Evolutionary conservation across 106 monocot genomes (phyloP), one percentile per base, ranked within the genome.

Genomic region (Phalaenopsis equestris): DNA sequence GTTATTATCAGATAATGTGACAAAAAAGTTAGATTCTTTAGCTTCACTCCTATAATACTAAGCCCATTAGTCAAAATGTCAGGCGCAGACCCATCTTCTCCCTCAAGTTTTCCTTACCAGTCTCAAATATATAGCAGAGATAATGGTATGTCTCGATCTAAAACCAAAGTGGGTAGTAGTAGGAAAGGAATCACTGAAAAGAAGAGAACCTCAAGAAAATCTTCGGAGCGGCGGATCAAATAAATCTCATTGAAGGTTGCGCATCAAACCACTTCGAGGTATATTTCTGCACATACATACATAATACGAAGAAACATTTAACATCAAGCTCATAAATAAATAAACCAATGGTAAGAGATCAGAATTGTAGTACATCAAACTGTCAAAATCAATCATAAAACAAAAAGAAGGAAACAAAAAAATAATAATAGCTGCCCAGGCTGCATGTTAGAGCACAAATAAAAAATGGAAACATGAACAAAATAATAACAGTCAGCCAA

Each of bases 211-310:
- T 15, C 39, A 14, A 37, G 14, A 70, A 38, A 74, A 19, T 74
- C 18, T n/a, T 45, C 43, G 17, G n/a, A 18, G 6, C n/a, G 42
- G 42, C 6, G 7, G 1, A 19, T 8, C 19, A 76, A 1, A 48
- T 48, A 49, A 30, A 72, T 7, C 49, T 80, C 86, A 80, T 73
- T 79, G 86, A 74, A 77, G 55, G 30, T 81, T 80, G 72, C 80
- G 86, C 83, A 83, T 83, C 80, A 80, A 61, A 24, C 83, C 80
- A 41, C 77, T 83, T 75, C 83, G 76, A 72, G 86, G 73, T 16
- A 83, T 24, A 83, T 56, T 72, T 79, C 86, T 87, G 83, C 21
- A 24, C 11, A 30, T 30, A 30, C 30, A 30, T 30, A 30, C 4
- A 39, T 1, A 65, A 38, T 39, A 70, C 37, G 39, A 5, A 61